phyloP scores from a whole-genome alignment of 352 stramenopile species.

The Globisporangium heterothallicum region DNA sequence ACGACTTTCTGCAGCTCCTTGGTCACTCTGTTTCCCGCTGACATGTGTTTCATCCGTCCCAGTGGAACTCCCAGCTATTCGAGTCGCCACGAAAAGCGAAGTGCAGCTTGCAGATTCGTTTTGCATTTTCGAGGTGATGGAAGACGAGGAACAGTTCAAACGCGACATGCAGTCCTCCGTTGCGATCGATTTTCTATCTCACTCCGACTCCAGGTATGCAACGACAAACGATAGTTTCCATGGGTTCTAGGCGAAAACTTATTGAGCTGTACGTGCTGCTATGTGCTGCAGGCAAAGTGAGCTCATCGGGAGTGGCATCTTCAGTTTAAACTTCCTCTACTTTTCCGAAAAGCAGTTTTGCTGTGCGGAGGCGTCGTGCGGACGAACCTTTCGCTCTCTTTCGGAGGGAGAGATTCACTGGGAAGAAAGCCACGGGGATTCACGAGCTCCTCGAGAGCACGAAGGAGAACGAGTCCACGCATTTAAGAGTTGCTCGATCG shows the following conservation, averaged over 20 bases:
- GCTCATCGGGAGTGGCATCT: slow-evolving; percentile 33
- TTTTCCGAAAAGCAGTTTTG: slow-evolving; percentile 49
- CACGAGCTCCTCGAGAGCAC: background rate
- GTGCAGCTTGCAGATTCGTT: slow-evolving; percentile 25
- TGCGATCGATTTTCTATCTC: slow-evolving; percentile 30
- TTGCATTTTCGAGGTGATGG: slow-evolving; percentile 42
- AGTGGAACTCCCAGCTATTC: slow-evolving; percentile 40
- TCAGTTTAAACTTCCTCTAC: slow-evolving; percentile 74
- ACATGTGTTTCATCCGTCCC: background rate
- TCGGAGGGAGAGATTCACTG: slow-evolving; percentile 30
- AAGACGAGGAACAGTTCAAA: slow-evolving; percentile 31
- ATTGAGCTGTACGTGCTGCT: background rate
- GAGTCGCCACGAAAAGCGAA: slow-evolving; percentile 31
- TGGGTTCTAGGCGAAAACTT: background rate
- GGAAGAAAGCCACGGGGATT: slow-evolving; percentile 21
- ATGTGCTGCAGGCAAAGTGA: background rate
- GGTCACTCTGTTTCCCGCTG: no score
- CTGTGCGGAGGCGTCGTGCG: slow-evolving; percentile 33
- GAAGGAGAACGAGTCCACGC: background rate
- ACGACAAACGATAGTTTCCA: background rate
- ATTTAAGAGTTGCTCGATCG: slow-evolving; percentile 56
- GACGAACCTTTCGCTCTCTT: slow-evolving; percentile 25
- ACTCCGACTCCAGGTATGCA: background rate
- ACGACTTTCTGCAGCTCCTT: no score
- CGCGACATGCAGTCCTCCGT: slow-evolving; percentile 38